Evolutionary conservation across 2,329 filamentous ascomycete genomes (phyloP).

Genomic region (Cladosporium sp.): DNA sequence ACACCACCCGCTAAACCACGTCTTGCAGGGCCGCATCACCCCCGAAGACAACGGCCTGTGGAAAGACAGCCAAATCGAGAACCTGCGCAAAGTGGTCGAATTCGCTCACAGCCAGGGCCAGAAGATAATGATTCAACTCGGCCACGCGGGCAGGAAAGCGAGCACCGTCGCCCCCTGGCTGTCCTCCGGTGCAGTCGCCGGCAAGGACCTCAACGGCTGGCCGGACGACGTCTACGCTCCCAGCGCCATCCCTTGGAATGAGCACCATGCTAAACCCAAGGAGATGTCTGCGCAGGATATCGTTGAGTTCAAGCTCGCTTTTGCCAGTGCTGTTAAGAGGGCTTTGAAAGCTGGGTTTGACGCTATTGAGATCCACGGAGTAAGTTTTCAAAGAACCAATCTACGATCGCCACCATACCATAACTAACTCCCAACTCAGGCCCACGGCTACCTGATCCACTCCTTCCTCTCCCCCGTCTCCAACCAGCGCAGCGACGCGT

Average conservation of each 20-base stretch:
- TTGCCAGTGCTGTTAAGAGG: slow-evolving; percentile 56
- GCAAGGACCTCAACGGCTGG: slow-evolving; percentile 48
- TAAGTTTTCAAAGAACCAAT: neutral
- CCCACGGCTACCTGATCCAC: slow-evolving; percentile 73
- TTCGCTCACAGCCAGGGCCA: slow-evolving; percentile 77
- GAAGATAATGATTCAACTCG: slow-evolving; percentile 75
- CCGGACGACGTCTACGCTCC: slow-evolving; percentile 51
- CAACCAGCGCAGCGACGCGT: slow-evolving; percentile 66
- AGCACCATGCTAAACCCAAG: slow-evolving; percentile 58
- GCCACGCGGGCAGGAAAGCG: slow-evolving; percentile 68
- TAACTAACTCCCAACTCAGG: slow-evolving; percentile 55
- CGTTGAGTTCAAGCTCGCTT: slow-evolving; percentile 58
- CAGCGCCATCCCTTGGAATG: slow-evolving; percentile 58
- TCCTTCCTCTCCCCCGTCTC: slow-evolving; percentile 64
- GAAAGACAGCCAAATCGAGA: slow-evolving; percentile 76
- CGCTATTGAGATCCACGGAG: slow-evolving; percentile 74
- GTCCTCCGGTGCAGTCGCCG: slow-evolving; percentile 51
- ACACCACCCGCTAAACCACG: no score
- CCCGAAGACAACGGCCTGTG: slow-evolving; percentile 77
- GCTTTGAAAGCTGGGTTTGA: slow-evolving; percentile 63
- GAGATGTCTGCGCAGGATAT: slow-evolving; percentile 69
- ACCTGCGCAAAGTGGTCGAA: slow-evolving; percentile 66
- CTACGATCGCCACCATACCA: no score
- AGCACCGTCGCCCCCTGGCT: slow-evolving; percentile 63
- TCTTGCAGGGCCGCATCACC: slow-evolving; percentile 81